Evolutionary conservation across 2,329 filamentous ascomycete species (phyloP).

Genomic region (Chrysoporthe deuterocubensis): DNA sequence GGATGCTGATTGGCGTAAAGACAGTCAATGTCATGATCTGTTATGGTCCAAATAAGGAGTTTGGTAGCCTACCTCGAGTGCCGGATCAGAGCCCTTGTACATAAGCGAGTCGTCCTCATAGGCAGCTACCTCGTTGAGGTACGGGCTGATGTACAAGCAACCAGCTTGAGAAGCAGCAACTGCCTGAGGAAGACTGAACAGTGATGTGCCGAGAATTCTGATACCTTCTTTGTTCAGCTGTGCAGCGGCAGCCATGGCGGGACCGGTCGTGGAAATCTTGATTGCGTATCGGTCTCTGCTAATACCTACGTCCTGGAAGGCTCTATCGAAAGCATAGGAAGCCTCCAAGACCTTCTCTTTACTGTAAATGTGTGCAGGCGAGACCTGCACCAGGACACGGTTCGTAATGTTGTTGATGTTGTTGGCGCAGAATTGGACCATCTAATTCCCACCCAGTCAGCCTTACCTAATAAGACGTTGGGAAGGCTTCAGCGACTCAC

Average conservation of each 20-base stretch:
- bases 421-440: neutral
- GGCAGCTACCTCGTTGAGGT: neutral
- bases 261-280: neutral
- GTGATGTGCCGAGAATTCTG: neutral
- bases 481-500: no score
- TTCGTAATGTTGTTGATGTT: conserved; percentile 12
- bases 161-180: neutral
- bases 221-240: neutral
- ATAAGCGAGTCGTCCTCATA: neutral
- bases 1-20: neutral
- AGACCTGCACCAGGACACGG: neutral
- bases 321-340: neutral
- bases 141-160: conserved; percentile 11
- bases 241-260: neutral
- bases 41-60: no score
- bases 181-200: neutral
- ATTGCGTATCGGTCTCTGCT: neutral
- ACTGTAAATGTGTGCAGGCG: neutral
- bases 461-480: no score
- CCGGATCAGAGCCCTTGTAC: neutral
- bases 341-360: neutral
- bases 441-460: no score
- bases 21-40: no score
- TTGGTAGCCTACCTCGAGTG: no score
- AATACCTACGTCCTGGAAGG: neutral